Base-by-base conservation (phyloP, 257 asterid genomes). In the Solanum rostratum region DNA sequence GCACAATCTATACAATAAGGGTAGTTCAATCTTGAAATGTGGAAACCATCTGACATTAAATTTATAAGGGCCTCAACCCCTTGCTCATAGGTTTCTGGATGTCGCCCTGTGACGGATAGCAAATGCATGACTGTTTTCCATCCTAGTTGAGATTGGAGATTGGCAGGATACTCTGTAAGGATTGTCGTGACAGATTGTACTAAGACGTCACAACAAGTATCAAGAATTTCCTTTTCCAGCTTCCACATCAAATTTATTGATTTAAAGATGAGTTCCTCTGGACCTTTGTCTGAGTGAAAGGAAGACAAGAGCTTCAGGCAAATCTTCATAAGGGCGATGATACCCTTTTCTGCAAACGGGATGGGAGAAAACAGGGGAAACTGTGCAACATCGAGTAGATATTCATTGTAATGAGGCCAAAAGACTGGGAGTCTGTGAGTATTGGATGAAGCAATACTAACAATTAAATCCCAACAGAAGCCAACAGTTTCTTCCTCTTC, bases 401-500 rank as follows among this genome's bases (percentile, higher is more conserved):
- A 91, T 6, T 96, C 98, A 41, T 93, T 95, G 92, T 93, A 95
- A 54, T 93, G 84, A 68, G 97, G 96, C 99, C 98, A 96, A 85
- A 93, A 94, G 2, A 90, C 78, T 1, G 94, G 30, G 78, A 97
- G 84, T 81, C 98, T 91, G 83, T 91, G 95, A 18, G 86, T 70
- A 50, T 97, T 97, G 11, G 95, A 92, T 1, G 84, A 76, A 50
- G 93, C 85, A 80, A 97, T 82, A 5, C 90, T 84, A 79, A 71
- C 88, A 13, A 95, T 89, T 45, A 96, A 89, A 70, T 96, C 99
- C 98, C 98, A 96, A 83, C 99, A 96, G 68, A 96, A 96, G 33
- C 85, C 91, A 12, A 96, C 95, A 0, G 94, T 92, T 71, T 96
- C 98, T 81, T 96, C 99, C 85, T 97, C 99, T 84, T 96, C 99